Evolutionary conservation across 768 basidiomycete genomes (phyloP).

Genomic region (Hydnum rufescens): DNA sequence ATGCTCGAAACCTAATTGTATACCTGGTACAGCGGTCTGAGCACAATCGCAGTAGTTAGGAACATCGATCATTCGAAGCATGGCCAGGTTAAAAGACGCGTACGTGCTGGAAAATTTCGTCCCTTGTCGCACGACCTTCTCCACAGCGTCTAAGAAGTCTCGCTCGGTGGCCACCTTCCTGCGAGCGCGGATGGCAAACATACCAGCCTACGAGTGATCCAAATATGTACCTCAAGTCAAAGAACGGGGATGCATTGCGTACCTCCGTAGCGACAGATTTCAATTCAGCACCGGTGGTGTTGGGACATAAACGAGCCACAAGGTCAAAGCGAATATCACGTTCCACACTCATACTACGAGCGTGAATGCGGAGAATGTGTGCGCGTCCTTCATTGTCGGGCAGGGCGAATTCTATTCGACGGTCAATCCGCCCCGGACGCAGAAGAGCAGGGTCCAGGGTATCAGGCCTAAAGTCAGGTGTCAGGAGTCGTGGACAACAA

Average conservation of each 20-base stretch:
- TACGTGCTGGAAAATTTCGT: constrained; percentile 97
- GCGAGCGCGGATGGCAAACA: constrained; percentile 96
- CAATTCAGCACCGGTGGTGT: constrained; percentile 96
- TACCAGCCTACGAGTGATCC: constrained; percentile 51
- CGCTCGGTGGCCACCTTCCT: constrained; percentile 94
- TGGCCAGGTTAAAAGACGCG: constrained; percentile 18
- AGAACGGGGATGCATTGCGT: constrained; percentile 11
- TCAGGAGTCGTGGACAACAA: neutral
- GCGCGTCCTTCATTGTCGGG: constrained; percentile 93
- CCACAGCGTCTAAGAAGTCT: constrained; percentile 93
- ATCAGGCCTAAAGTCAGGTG: constrained; percentile 52
- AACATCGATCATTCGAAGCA: neutral
- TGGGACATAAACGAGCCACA: constrained; percentile 90
- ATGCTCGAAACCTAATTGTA: constrained; percentile 55
- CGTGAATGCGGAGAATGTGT: constrained; percentile 92
- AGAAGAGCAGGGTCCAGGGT: constrained; percentile 93
- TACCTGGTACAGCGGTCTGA: constrained; percentile 76
- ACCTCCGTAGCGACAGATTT: constrained; percentile 95
- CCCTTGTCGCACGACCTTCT: constrained; percentile 95
- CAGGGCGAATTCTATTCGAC: constrained; percentile 89
- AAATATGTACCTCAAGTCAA: neutral
- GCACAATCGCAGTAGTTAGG: constrained; percentile 8
- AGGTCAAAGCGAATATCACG: constrained; percentile 94
- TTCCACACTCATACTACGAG: constrained; percentile 94
- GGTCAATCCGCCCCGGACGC: constrained; percentile 87